These are phyloP conservation scores for Apiotrichum sp. DNA, from an alignment of 1,284 basidiomycete species.

Conservation along the genomic window DNA sequence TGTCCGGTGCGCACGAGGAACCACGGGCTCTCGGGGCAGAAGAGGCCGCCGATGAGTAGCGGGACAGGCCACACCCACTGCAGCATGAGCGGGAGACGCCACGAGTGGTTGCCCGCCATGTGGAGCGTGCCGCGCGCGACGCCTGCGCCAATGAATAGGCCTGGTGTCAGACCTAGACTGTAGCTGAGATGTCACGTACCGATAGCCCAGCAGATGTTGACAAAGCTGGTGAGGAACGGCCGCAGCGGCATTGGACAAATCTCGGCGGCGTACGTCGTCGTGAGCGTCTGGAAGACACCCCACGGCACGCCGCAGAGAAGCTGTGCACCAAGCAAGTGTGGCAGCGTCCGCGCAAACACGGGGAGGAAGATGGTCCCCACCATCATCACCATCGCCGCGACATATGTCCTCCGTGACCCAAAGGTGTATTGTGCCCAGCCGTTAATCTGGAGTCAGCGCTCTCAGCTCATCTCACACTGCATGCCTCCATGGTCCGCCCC, in stretches of 20 bases:
- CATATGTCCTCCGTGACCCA: slow-evolving; percentile 7
- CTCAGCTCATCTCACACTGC: neutral
- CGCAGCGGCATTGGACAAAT: slow-evolving; percentile 47
- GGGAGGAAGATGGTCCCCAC: slow-evolving; percentile 32
- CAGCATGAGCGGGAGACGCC: slow-evolving; percentile 13
- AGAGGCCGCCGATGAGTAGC: slow-evolving; percentile 25
- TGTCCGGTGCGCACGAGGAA: slow-evolving; percentile 23
- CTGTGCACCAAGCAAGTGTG: slow-evolving; percentile 24
- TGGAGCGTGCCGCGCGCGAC: slow-evolving; percentile 10
- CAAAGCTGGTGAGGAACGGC: slow-evolving; percentile 38
- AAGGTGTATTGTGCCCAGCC: slow-evolving; percentile 20
- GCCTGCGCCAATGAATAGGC: too few relatives aligned
- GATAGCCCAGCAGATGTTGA: slow-evolving; percentile 41
- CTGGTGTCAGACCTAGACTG: too few relatives aligned
- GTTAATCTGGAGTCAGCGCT: slow-evolving; percentile 11
- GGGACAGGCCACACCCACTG: slow-evolving; percentile 44
- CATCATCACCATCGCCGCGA: slow-evolving; percentile 20
- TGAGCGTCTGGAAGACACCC: slow-evolving; percentile 23
- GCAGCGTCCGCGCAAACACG: slow-evolving; percentile 10
- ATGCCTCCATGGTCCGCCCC: neutral
- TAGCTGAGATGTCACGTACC: too few relatives aligned
- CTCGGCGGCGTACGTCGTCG: slow-evolving; percentile 45
- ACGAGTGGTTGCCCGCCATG: slow-evolving; percentile 27
- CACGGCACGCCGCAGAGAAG: slow-evolving; percentile 26
- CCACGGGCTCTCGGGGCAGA: slow-evolving; percentile 26